Conservation (phyloP, 2,329 filamentous ascomycete species). For the Peltaster fructicola region DNA sequence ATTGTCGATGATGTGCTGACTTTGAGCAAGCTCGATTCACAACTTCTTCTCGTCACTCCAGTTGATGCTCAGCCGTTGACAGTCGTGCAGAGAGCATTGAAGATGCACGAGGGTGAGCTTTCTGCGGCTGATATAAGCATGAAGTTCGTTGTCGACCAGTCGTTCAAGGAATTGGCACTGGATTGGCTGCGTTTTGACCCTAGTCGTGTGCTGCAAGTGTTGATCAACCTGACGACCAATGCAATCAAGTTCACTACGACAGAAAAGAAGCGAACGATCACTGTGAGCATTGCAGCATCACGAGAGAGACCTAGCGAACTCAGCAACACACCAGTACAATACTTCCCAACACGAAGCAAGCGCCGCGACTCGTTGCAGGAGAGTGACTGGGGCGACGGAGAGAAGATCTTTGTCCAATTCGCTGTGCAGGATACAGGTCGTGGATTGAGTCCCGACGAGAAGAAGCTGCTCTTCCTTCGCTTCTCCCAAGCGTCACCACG, state of each 20-base stretch:
- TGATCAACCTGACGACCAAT: slow-evolving; percentile 68
- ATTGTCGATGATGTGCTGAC: slow-evolving; percentile 63
- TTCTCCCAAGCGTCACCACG: slow-evolving; percentile 63
- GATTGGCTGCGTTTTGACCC: slow-evolving; percentile 59
- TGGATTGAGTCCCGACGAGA: slow-evolving; percentile 46
- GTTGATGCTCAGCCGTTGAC: slow-evolving; percentile 49
- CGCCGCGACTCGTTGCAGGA: slow-evolving; percentile 30
- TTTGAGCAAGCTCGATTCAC: slow-evolving; percentile 59
- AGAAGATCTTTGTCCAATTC: slow-evolving; percentile 50
- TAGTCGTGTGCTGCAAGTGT: slow-evolving; percentile 55
- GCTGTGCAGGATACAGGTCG: slow-evolving; percentile 63
- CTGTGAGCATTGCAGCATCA: slow-evolving; percentile 48
- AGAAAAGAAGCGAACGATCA: slow-evolving; percentile 44
- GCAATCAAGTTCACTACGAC: slow-evolving; percentile 65
- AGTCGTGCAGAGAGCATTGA: slow-evolving; percentile 49
- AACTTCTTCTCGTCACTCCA: slow-evolving; percentile 54
- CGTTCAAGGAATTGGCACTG: slow-evolving; percentile 38
- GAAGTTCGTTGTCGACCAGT: slow-evolving; percentile 43
- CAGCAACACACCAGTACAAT: slow-evolving; percentile 33
- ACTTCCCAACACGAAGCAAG: slow-evolving; percentile 40
- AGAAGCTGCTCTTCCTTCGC: slow-evolving; percentile 56
- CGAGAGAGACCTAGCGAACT: slow-evolving; percentile 32
- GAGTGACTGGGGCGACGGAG: slow-evolving; percentile 52
- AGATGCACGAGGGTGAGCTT: slow-evolving; percentile 64
- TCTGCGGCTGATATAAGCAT: slow-evolving; percentile 51